Evolutionary conservation across 192 early-diverging fungal species (phyloP).

Genomic region (Podila horticola): DNA sequence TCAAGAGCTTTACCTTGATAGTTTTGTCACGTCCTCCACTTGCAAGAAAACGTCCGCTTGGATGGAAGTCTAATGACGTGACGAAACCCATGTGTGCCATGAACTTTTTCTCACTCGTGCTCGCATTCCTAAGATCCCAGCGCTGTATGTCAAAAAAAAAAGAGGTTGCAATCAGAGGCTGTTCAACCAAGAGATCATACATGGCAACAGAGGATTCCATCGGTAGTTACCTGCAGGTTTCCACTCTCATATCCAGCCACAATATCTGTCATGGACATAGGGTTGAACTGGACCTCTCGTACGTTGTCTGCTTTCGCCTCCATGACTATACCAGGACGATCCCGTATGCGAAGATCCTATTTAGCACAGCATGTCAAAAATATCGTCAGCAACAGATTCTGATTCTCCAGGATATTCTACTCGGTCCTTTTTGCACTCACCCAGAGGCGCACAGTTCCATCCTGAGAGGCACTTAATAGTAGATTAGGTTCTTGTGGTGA

Average conservation of each 20-base stretch:
- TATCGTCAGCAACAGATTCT: too few relatives aligned
- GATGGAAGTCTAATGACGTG: conserved; percentile 80
- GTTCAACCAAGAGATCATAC: background rate
- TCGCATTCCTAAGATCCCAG: conserved; percentile 82
- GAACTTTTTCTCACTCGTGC: conserved; percentile 68
- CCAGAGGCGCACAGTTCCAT: conserved; percentile 81
- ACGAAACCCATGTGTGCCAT: conserved; percentile 79
- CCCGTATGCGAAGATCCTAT: conserved; percentile 71
- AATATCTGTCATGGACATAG: conserved; percentile 68
- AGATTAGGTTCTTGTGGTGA: conserved; percentile 72
- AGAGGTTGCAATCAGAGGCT: background rate
- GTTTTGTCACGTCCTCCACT: conserved; percentile 81
- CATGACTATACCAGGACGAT: conserved; percentile 64
- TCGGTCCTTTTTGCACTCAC: conserved; percentile 45
- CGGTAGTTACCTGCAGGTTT: conserved; percentile 66
- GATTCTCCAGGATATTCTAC: background rate
- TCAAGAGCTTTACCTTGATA: conserved; percentile 67
- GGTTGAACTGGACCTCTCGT: conserved; percentile 83
- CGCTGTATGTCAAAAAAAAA: conserved; percentile 8
- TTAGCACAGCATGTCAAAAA: too few relatives aligned
- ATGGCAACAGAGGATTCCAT: background rate
- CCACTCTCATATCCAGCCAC: conserved; percentile 87
- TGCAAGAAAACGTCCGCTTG: conserved; percentile 73
- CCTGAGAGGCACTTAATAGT: conserved; percentile 82
- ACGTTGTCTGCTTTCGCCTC: conserved; percentile 82